Evolutionary conservation across 1,139 yeast genomes (phyloP).

Genomic region (Suhomyces bokatorum): DNA sequence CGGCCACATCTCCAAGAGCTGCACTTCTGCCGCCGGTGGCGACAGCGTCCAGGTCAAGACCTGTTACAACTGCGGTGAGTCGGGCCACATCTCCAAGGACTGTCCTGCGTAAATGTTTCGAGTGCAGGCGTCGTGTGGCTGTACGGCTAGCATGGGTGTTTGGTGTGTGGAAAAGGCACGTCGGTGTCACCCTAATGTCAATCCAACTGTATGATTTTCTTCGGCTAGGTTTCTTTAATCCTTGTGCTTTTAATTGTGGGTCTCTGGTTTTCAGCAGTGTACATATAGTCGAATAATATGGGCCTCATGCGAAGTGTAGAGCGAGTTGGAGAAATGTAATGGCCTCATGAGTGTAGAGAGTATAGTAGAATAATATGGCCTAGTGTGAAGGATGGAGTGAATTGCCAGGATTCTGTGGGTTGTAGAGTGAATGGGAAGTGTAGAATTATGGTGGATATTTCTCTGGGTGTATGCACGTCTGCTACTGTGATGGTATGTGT

Average conservation of each 20-base stretch:
- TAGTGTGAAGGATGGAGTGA: no score
- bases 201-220: slow-evolving; percentile 3
- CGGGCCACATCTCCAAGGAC: slow-evolving; percentile 49
- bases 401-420: no score
- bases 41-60: slow-evolving; percentile 44
- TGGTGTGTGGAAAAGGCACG: slow-evolving; percentile 5
- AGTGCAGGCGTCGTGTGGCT: no score
- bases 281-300: slow-evolving; percentile 8
- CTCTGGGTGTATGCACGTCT: no score
- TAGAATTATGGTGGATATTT: no score
- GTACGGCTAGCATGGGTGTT: background rate
- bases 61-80: slow-evolving; percentile 53
- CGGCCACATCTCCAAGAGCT: slow-evolving; percentile 87
- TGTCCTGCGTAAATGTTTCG: slow-evolving; percentile 45
- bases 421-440: no score
- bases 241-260: slow-evolving; percentile 5
- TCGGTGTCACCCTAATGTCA: slow-evolving; percentile 6
- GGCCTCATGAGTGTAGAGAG: no score
- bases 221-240: slow-evolving; percentile 7
- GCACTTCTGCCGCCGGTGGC: slow-evolving; percentile 53
- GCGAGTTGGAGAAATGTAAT: no score
- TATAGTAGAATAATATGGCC: no score
- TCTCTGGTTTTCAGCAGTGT: slow-evolving; percentile 6
- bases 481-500: no score
- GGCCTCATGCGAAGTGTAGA: background rate